Base-by-base conservation (phyloP, 257 asterid species). In the Primulina eburnea region DNA sequence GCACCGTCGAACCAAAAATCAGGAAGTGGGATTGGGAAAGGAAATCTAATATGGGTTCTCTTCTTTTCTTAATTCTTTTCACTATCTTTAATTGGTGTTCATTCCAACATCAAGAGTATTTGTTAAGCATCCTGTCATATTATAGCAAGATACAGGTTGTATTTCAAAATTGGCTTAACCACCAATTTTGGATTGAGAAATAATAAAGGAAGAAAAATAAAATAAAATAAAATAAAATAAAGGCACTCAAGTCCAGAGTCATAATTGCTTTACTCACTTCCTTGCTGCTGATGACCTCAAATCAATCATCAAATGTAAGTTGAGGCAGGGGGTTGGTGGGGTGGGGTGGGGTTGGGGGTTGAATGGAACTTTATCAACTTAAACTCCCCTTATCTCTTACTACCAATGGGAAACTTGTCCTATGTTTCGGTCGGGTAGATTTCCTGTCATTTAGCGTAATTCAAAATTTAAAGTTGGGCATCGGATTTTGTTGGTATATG, bases 51-150 rank as follows among this genome's bases (percentile, higher is more conserved):
- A 11, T 10, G 17, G n/a, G 7, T 16, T 65, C 58, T 50, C 29
- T 53, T 73, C 56, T 40, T 47, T 70, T 28, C 32, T 26, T 2
- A 16, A 9, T 40, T 30, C 57, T 61, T n/a, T 76, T 50, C 60
- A 62, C 64, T 47, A 18, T 71, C 56, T 62, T n/a, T 63, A 59
- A 55, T 70, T 21, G 56, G 67, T 73, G 24, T 60, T 73, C 4
- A 9, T 21, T 33, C 56, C 65, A 62, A 67, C 50, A 52, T 30
- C 17, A 67, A 47, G 47, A 67, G 71, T 38, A 5, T 38, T 61
- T 73, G 67, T 56, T 61, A 68, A 53, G 17, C 21, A 29, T 18
- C 52, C 59, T 5, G 30, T 30, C 71, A 11, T 60, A 75, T 16
- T 14, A 20, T 37, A 4, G 38, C 17, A 4, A 33, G 24, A 60